Base-by-base conservation (phyloP, 805 yeast genomes). In the Candida saitoana region DNA sequence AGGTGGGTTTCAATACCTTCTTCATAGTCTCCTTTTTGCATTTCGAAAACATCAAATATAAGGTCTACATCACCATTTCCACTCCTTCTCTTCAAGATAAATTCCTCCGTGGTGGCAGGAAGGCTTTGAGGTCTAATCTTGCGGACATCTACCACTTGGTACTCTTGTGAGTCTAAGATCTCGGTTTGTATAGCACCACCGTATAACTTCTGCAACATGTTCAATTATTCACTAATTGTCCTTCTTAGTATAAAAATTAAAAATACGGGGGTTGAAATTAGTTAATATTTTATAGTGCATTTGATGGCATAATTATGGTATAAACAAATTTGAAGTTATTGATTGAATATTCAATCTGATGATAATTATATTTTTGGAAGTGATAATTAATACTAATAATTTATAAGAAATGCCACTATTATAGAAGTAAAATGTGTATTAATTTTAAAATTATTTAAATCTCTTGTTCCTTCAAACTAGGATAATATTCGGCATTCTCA, bases 21-120 rank as follows among this genome's bases (percentile, higher is more conserved):
- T 14, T 69, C 71, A 16, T 64, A 66, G 2, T 49, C 47, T 7
- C 47, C 52, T 1, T 60, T 65, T 0, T 79, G 77, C 18, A 63
- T 51, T 49, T 84, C 87, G 47, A 84, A 59, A 12, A 84, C 57
- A 47, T 84, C 93, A 15, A 84, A 55, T n/a, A 84, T 79, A 7
- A 84, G 56, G 14, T 84, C 75, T 49, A 74, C 79, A 40, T 80
- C 77, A 16, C 18, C 24, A 9, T 16, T 3, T 30, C 11, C 15
- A 16, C 15, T 25, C 12, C 15, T 33, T 15, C 34, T 25, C 36
- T 67, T 67, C n/a, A 65, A 36, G 14, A 90, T 79, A 59, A 76
- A 93, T 18, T 91, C 96, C 59, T 91, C 99, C 58, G 93, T 98
- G 1, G 89, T 81, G 55, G 93, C 97, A 0, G 99, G 98, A 3